A percentile compares a stretch with the other conserved stretches of the same genome.
phyloP scores from a whole-genome alignment of 108 stramenopile species.

The Fragilariopsis cylindrus region DNA sequence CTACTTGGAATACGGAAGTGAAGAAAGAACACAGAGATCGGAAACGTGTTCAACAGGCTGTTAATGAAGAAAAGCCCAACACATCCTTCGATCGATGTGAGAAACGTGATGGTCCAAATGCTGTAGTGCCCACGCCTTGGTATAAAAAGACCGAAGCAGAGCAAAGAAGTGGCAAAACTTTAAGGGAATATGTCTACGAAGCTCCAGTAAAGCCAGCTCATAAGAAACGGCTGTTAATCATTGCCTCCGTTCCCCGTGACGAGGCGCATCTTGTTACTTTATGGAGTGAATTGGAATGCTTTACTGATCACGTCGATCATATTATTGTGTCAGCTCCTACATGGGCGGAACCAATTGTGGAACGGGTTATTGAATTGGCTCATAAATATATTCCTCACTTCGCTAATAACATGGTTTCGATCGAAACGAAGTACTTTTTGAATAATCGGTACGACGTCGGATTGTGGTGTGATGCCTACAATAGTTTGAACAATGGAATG shows the following conservation, averaged over 20 bases:
- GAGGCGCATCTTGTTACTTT: slow-evolving; percentile 20
- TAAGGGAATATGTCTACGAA: not conserved
- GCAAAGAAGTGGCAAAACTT: not conserved
- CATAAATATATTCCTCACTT: slow-evolving; percentile 2
- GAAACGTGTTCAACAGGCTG: not conserved
- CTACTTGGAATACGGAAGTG: not conserved
- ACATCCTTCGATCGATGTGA: not conserved
- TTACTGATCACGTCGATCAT: slow-evolving; percentile 14
- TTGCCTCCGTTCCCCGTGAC: slow-evolving; percentile 27
- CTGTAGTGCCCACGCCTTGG: not conserved
- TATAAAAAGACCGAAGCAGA: not conserved
- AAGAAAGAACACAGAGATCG: not conserved
- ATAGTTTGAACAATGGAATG: not conserved
- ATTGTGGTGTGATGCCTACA: slow-evolving; percentile 41
- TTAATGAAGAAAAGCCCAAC: not conserved
- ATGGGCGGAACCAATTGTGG: slow-evolving; percentile 16
- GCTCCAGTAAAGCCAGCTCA: not conserved
- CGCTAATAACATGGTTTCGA: not conserved
- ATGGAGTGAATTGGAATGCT: slow-evolving; percentile 40
- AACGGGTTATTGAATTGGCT: not conserved
- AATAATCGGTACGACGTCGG: slow-evolving; percentile 44
- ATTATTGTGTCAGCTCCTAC: slow-evolving; percentile 19
- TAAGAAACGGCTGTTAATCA: slow-evolving; percentile 19
- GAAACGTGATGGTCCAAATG: not conserved
- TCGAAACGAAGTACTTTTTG: not conserved